Conservation (phyloP, 2,329 filamentous ascomycete genomes). For the Nemania sp. region DNA sequence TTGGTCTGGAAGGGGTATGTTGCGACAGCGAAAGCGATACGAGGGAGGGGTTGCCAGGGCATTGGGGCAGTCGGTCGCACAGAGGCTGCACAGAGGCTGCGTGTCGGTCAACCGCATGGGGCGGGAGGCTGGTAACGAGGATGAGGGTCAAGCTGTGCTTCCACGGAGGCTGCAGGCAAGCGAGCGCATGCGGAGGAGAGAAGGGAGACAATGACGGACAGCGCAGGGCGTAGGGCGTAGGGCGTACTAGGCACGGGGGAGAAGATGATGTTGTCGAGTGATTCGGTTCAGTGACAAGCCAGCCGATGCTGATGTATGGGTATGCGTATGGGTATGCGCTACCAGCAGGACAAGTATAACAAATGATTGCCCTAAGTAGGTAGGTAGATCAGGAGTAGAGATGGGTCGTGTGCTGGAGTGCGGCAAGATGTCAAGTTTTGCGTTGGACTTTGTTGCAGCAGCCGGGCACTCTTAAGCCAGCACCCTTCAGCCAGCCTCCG, state of each 20-base stretch:
- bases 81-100: slow-evolving; percentile 39
- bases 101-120: slow-evolving; percentile 42
- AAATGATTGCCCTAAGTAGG: too few species aligned
- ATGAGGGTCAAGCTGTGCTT: slow-evolving; percentile 19
- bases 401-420: not conserved
- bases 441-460: not conserved
- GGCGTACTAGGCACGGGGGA: too few species aligned
- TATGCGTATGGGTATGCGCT: slow-evolving; percentile 1
- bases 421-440: slow-evolving; percentile 15
- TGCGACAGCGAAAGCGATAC: slow-evolving; percentile 97
- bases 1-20: slow-evolving; percentile 90
- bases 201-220: not conserved
- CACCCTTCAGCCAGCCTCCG: slow-evolving; percentile 10
- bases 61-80: slow-evolving; percentile 56
- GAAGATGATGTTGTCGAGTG: slow-evolving; percentile 7
- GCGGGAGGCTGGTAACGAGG: slow-evolving; percentile 23
- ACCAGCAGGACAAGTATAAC: not conserved
- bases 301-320: not conserved
- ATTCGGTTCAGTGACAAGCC: slow-evolving; percentile 3
- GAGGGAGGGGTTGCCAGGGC: slow-evolving; percentile 96
- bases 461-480: slow-evolving; percentile 4
- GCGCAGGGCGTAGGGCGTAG: not conserved
- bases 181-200: slow-evolving; percentile 11
- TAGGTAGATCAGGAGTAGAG: not conserved
- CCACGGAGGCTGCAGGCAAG: slow-evolving; percentile 24